Evolutionary conservation across 768 basidiomycete genomes (phyloP), one percentile per base, ranked within the genome.

Genomic region (Phylloporus arenicola): DNA sequence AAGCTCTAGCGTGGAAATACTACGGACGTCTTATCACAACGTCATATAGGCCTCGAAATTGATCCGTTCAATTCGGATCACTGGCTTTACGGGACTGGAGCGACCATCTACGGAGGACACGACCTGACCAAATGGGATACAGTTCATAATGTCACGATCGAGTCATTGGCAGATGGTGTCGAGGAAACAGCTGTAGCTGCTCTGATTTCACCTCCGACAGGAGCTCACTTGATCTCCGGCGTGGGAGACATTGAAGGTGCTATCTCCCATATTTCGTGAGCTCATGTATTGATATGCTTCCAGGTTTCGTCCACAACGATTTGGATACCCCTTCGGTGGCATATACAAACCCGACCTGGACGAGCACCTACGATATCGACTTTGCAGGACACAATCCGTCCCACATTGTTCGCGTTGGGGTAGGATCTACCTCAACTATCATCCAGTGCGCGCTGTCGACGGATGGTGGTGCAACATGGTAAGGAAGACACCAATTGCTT

Each of bases 61-160:
- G 77, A 86, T 62, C 83, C 83, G 0, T 81, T 84, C 57, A 78
- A 86, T 60, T 81, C 79, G 1, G 77, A 84, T 58, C 82, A 84
- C 61, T 83, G 81, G 79, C 65, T 85, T 17, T 84, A 84, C 61
- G 82, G 84, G n/a, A 86, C 84, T 14, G 83, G 84, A 24, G 75
- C 70, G 13, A 84, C 83, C 4, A 73, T 86, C 34, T 78, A 81
- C 39, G 83, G 83, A 9, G 79, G 81, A 6, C 76, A 72, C 45
- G 78, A 83, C 53, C 65, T 82, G 31, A 68, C 71, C 24, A 71
- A 74, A 48, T 86, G 83, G 83, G 83, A 84, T 58, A 72, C 75
- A 0, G 58, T 56, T 3, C 82, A 76, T 60, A 83, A 81, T 49
- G 55, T 86, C 22, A 78, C 81, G 0, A 65, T 86, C 47, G 71